Percentiles rank a stretch among this genome's conserved stretches.
These are phyloP conservation scores for Aspergillus cejpii DNA, from an alignment of 2,329 filamentous ascomycete genomes.

Conservation along the genomic window DNA sequence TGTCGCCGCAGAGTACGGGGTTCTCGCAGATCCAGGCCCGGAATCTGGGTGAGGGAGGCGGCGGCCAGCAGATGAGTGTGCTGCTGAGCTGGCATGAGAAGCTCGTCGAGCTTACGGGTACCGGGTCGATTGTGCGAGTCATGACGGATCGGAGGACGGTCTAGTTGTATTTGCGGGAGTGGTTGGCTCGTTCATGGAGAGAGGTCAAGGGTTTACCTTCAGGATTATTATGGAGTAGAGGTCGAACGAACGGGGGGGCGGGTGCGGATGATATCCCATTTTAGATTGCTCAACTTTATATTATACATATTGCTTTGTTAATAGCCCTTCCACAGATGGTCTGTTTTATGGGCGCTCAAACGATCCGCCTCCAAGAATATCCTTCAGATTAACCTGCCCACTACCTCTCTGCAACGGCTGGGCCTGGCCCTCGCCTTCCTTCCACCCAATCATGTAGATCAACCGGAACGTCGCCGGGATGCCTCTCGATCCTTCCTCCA, in stretches of 20 bases:
- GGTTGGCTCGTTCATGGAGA: neutral
- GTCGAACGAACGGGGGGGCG: too few relatives aligned
- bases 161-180: conserved; percentile 33
- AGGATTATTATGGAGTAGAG: too few relatives aligned
- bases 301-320: conserved; percentile 3
- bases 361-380: conserved; percentile 55
- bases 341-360: conserved; percentile 24
- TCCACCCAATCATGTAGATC: conserved; percentile 99
- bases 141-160: conserved; percentile 96
- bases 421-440: conserved; percentile 69
- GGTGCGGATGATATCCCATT: conserved; percentile 10
- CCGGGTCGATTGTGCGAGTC: conserved; percentile 85
- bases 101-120: conserved; percentile 85
- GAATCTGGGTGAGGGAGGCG: conserved; percentile 57
- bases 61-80: conserved; percentile 89
- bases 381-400: conserved; percentile 80
- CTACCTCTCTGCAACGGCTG: conserved; percentile 77
- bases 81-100: conserved; percentile 98
- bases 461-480: conserved; percentile 88
- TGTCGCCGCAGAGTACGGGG: conserved; percentile 72
- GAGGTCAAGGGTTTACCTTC: too few relatives aligned
- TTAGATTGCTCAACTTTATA: conserved; percentile 16
- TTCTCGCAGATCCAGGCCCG: conserved; percentile 71
- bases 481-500: conserved; percentile 58
- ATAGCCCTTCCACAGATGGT: neutral